phyloP scores from a whole-genome alignment of 441 rosid genomes.

The Populus hybrid region DNA sequence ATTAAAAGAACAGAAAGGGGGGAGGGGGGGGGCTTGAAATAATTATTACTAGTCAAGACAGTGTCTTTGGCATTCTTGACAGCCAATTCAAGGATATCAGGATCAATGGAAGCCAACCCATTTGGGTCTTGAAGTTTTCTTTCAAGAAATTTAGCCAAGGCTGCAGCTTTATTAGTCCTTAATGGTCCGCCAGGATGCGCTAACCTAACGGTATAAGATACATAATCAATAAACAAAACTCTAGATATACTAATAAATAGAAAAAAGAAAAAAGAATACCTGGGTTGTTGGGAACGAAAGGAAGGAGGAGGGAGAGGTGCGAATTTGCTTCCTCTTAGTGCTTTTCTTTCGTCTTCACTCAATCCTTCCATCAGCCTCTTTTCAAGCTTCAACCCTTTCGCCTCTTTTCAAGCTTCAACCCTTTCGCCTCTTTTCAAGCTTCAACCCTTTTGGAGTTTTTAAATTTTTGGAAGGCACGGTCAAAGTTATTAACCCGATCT shows the following conservation, averaged over 20 bases:
- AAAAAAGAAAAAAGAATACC: conserved; percentile 15
- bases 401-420: background rate
- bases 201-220: background rate
- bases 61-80: conserved; percentile 67
- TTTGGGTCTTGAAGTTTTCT: conserved; percentile 80
- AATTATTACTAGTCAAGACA: conserved; percentile 31
- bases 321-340: conserved; percentile 94
- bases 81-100: conserved; percentile 72
- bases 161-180: conserved; percentile 89
- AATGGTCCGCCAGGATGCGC: conserved; percentile 65
- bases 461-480: background rate
- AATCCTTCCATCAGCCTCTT: background rate
- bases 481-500: background rate
- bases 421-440: background rate
- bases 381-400: background rate
- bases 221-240: background rate
- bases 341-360: conserved; percentile 66
- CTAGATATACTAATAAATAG: background rate
- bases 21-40: background rate
- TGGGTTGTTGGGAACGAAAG: conserved; percentile 34
- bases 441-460: background rate
- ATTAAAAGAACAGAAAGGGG: background rate
- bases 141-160: conserved; percentile 81
- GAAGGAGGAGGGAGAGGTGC: conserved; percentile 75
- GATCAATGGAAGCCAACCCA: conserved; percentile 69